These are phyloP conservation scores for Heterobasidion parviporum DNA, from an alignment of 1,284 basidiomycete genomes.

Conservation along the genomic window DNA sequence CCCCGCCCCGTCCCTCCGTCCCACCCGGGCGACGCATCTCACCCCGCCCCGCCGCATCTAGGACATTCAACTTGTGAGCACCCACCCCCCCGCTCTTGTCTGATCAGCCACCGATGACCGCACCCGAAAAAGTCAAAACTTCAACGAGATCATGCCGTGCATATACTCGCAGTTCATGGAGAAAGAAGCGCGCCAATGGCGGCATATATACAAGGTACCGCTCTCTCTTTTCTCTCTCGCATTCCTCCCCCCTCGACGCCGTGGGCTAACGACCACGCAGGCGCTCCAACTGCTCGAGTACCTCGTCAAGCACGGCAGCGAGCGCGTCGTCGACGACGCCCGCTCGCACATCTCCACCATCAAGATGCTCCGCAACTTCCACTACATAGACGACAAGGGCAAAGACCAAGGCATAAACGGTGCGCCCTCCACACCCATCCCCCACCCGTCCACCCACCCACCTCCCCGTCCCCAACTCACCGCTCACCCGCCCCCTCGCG, in stretches of 20 bases:
- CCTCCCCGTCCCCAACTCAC: background rate
- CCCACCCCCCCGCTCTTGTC: constrained; percentile 6
- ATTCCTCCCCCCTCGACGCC: background rate
- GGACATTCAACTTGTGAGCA: constrained; percentile 87
- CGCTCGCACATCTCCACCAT: constrained; percentile 91
- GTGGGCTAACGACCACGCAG: constrained; percentile 25
- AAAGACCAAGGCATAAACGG: constrained; percentile 99
- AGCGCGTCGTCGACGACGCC: constrained; percentile 97
- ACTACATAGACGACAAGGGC: constrained; percentile 97
- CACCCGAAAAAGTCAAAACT: constrained; percentile 67
- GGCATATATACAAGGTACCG: constrained; percentile 95
- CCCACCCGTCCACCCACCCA: background rate
- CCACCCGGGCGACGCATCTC: background rate
- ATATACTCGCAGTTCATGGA: constrained; percentile 92
- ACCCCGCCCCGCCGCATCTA: constrained; percentile 19
- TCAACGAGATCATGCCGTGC: constrained; percentile 99
- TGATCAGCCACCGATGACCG: background rate
- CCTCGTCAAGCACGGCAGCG: constrained; percentile 95
- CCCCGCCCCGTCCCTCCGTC: background rate
- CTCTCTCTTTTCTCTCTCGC: background rate
- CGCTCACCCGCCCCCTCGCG: background rate
- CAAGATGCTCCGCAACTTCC: constrained; percentile 97
- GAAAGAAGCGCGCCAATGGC: constrained; percentile 97
- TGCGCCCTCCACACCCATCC: constrained; percentile 25
- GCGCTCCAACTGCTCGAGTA: constrained; percentile 94